Base-by-base conservation (phyloP, 192 early-diverging fungal genomes). In the Backusella parvicylindrica region DNA sequence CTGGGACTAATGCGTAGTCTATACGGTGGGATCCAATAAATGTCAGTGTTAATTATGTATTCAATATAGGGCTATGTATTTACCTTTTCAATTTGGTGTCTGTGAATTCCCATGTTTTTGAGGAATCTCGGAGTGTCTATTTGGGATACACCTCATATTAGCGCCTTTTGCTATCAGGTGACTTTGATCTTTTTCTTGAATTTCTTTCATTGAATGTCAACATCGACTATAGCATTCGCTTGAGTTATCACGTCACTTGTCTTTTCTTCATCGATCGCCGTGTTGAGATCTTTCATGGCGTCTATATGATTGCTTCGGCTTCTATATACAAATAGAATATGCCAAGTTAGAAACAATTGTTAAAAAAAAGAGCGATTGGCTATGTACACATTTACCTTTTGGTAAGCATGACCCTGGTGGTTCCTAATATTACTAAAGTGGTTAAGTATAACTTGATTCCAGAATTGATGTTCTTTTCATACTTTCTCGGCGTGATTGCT, bases 21-120 rank as follows among this genome's bases (percentile, higher is more conserved):
- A 50, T n/a, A n/a, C n/a, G n/a, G n/a, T 70, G 6, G 6, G 31
- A 47, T 26, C 41, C 33, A 70, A 47, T 63, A 23, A 49, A 38
- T 36, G 50, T n/a, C 41, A 35, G 23, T 28, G 6, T 71, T 36
- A 41, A 64, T 47, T 26, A 64, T 50, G 18, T 80, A n/a, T 40
- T 78, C 35, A 26, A 78, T n/a, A 6, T 64, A 74, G 1, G 76
- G n/a, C n/a, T 77, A 32, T 64, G 79, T 1, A 15, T 47, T 68
- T 50, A 23, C 64, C 78, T 70, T 74, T 75, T 64, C 47, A 76
- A 15, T 75, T 77, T 31, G 81, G 84, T 30, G 37, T 74, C 47
- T 71, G 23, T 9, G 35, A n/a, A 30, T 47, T 31, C 21, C 74
- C 70, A 28, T 75, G n/a, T 56, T 21, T 56, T 56, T 23, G 50